Conservation (phyloP, 2,329 filamentous ascomycete genomes). For the Achaetomium macrosporum region DNA sequence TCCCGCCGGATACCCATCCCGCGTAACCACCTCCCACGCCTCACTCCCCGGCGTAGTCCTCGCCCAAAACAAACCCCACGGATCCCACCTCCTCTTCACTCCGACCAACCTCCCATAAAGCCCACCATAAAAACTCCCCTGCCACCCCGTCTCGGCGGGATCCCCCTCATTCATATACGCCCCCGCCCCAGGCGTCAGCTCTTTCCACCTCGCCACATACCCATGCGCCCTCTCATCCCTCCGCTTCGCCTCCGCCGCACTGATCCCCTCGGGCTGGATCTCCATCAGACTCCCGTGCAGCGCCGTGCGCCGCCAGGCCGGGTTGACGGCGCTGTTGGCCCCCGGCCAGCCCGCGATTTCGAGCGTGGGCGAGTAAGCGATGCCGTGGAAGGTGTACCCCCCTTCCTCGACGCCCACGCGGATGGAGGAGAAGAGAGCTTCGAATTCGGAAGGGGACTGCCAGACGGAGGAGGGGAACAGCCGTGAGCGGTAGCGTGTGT, state of each 20-base stretch:
- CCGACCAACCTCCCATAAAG: constrained; percentile 27
- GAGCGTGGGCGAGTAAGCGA: constrained; percentile 21
- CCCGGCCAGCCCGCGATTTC: constrained; percentile 23
- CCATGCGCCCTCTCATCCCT: constrained; percentile 10
- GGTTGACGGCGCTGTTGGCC: constrained; percentile 24
- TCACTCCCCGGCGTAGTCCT: constrained; percentile 19
- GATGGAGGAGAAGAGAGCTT: constrained; percentile 20
- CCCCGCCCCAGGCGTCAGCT: constrained; percentile 18
- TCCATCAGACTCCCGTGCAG: constrained; percentile 21
- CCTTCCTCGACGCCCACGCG: constrained; percentile 22
- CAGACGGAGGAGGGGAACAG: constrained; percentile 25
- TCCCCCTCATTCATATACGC: constrained; percentile 24
- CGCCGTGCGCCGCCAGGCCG: constrained; percentile 24
- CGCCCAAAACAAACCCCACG: constrained; percentile 32
- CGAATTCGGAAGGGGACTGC: constrained; percentile 17
- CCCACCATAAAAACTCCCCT: constrained; percentile 18
- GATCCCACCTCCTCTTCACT: constrained; percentile 38
- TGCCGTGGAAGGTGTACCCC: constrained; percentile 27
- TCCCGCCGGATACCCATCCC: constrained; percentile 19
- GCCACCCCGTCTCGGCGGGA: constrained; percentile 20
- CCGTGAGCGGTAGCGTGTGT: constrained; percentile 26
- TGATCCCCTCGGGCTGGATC: constrained; percentile 14
- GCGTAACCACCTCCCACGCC: constrained; percentile 18
- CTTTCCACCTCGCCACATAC: constrained; percentile 14
- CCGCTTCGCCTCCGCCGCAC: constrained; percentile 11